Percentiles rank a stretch among this genome's conserved stretches.
Conservation (phyloP, 805 yeast genomes). For the Zygotorulaspora florentina region DNA sequence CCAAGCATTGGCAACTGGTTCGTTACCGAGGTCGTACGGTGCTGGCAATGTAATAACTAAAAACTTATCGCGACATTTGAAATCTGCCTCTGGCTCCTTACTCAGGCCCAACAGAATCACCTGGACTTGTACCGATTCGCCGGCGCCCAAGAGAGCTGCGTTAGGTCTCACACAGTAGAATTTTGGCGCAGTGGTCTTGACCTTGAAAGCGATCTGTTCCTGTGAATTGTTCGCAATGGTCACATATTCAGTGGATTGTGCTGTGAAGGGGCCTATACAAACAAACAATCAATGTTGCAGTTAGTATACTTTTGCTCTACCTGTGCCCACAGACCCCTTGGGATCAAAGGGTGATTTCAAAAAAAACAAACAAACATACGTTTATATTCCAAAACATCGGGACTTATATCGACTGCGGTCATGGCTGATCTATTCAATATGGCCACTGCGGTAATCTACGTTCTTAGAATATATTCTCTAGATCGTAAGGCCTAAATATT, state of each 20-base stretch:
- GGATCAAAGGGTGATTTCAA: constrained; percentile 1
- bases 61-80: constrained; percentile 87
- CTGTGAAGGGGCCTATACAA: constrained; percentile 64
- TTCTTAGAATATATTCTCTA: background rate
- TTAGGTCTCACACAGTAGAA: constrained; percentile 95
- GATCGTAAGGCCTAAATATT: too few species aligned
- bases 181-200: constrained; percentile 97
- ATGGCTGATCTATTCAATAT: constrained; percentile 8
- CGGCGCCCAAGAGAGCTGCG: constrained; percentile 76
- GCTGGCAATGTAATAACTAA: constrained; percentile 83
- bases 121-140: constrained; percentile 65
- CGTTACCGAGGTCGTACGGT: constrained; percentile 51
- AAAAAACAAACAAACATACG: constrained; percentile 48
- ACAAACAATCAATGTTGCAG: background rate
- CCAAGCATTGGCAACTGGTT: constrained; percentile 69
- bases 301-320: constrained; percentile 1
- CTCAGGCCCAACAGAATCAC: constrained; percentile 81
- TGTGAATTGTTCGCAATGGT: constrained; percentile 54
- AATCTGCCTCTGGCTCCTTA: constrained; percentile 67
- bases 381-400: constrained; percentile 67
- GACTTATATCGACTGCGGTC: constrained; percentile 61
- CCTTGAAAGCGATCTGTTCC: constrained; percentile 78
- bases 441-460: background rate
- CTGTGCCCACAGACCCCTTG: constrained; percentile 2
- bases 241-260: constrained; percentile 58